Evolutionary conservation across 169 alveolate genomes (phyloP), one percentile per base, ranked within the genome.

Genomic region (Eimeria sp.): DNA sequence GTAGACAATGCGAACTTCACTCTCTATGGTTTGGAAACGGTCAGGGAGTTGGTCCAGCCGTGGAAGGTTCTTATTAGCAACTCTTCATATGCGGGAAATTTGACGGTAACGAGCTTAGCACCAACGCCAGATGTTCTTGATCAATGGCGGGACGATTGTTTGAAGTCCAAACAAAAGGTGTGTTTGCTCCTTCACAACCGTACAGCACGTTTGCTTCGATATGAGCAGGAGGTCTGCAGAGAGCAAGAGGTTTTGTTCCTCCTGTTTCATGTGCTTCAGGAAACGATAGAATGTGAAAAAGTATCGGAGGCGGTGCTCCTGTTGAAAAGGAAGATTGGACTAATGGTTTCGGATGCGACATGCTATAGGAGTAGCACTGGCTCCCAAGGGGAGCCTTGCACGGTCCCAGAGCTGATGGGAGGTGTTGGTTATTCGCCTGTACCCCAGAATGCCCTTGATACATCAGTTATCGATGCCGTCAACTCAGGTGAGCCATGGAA

Each of bases 391-490:
- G 56, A 25, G 66, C 18, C 90, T 40, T 83, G 90, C 43, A 18
- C 90, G 52, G 74, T 83, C 40, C 56, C 71, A n/a, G 77, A 83
- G 56, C 76, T 83, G 71, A 83, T 83, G 90, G 90, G 90, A 56
- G 90, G 90, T 54, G 27, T 33, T 52, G 90, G 90, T 33, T 76
- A 52, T 33, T 83, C 90, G 56, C 6, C 30, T 33, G 90, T 52
- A 4, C 90, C 76, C 2, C 90, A 83, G 54, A 83, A 83, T 83
- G 90, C 90, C 30, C 90, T 83, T 56, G 90, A 83, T 74, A 52
- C 56, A 37, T 83, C 90, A 30, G 74, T 83, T 56, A 25, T 18
- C 54, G 90, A 52, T 18, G 76, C 64, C 46, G 90, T 56, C 40
- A 33, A 83, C 54, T 43, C 52, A 83, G 74, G 90, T 83, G 20